phyloP scores from a whole-genome alignment of 305 asterid genomes.

The Solanum aculeatissimum region DNA sequence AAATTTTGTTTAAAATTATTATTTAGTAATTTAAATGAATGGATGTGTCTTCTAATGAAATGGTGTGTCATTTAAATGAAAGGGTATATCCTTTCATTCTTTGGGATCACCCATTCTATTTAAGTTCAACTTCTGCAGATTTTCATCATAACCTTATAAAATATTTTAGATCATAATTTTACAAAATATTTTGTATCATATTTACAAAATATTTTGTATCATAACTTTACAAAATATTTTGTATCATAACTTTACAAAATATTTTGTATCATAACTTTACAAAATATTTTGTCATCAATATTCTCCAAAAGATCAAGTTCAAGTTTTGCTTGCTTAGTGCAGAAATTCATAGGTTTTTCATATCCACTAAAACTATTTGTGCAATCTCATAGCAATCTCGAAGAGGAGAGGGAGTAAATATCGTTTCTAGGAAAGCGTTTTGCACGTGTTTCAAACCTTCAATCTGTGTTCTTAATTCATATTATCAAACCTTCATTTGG shows the following conservation, averaged over 20 bases:
- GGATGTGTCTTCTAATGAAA: too few species aligned
- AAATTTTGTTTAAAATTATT: not conserved
- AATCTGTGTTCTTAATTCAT: too few species aligned
- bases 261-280: not conserved
- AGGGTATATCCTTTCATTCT: too few species aligned
- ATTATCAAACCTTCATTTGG: not conserved
- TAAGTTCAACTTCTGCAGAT: too few species aligned
- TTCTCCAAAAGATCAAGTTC: not conserved
- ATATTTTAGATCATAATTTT: too few species aligned
- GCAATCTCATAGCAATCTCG: not conserved
- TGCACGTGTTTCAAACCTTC: not conserved
- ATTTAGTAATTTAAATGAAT: not conserved
- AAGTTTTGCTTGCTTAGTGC: not conserved
- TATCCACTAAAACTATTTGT: not conserved
- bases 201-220: not conserved
- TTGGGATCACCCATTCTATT: too few species aligned
- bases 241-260: not conserved
- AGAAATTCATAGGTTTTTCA: not conserved
- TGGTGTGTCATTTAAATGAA: too few species aligned
- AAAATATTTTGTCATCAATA: not conserved
- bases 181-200: too few species aligned
- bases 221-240: not conserved
- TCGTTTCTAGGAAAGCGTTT: not conserved
- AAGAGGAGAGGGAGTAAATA: not conserved
- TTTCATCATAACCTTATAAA: too few species aligned